Conservation (phyloP, 1,139 yeast genomes). For the Candida dubliniensis region DNA sequence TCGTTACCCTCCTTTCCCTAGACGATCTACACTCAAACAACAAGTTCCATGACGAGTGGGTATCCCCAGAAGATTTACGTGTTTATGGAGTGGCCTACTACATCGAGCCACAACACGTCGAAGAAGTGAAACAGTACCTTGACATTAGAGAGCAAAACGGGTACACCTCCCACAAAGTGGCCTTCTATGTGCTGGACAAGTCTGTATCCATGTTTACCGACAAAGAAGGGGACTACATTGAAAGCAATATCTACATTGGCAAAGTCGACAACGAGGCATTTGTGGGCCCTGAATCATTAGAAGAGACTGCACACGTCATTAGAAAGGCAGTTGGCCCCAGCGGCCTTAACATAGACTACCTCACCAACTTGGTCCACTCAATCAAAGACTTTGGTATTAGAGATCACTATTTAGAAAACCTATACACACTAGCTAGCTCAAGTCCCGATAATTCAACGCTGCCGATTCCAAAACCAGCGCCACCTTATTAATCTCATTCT, state of each 20-base stretch:
- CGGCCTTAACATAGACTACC: constrained; percentile 76
- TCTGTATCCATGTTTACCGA: too few species aligned
- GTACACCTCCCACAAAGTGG: constrained; percentile 68
- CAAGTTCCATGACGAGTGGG: constrained; percentile 48
- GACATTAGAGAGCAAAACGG: constrained; percentile 90
- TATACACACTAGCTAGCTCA: constrained; percentile 1
- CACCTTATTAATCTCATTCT: constrained; percentile 50
- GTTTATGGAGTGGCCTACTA: constrained; percentile 87
- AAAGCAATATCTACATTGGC: constrained; percentile 80
- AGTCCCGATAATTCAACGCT: constrained; percentile 16
- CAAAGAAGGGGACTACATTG: constrained; percentile 39
- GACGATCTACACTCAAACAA: constrained; percentile 47
- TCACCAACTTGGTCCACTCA: constrained; percentile 53
- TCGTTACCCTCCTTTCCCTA: constrained; percentile 71
- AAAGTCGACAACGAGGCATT: constrained; percentile 78
- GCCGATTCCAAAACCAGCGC: constrained; percentile 35
- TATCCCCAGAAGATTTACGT: constrained; percentile 46
- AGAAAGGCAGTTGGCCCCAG: constrained; percentile 67
- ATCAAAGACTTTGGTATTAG: constrained; percentile 47
- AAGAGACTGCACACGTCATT: constrained; percentile 62
- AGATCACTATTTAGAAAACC: constrained; percentile 40
- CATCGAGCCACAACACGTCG: constrained; percentile 65
- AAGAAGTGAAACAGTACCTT: constrained; percentile 62
- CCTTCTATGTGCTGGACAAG: constrained; percentile 56
- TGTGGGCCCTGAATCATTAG: constrained; percentile 71